Evolutionary conservation across 2,329 filamentous ascomycete genomes (phyloP), one percentile per base, ranked within the genome.

Genomic region (Colletotrichum navitas): DNA sequence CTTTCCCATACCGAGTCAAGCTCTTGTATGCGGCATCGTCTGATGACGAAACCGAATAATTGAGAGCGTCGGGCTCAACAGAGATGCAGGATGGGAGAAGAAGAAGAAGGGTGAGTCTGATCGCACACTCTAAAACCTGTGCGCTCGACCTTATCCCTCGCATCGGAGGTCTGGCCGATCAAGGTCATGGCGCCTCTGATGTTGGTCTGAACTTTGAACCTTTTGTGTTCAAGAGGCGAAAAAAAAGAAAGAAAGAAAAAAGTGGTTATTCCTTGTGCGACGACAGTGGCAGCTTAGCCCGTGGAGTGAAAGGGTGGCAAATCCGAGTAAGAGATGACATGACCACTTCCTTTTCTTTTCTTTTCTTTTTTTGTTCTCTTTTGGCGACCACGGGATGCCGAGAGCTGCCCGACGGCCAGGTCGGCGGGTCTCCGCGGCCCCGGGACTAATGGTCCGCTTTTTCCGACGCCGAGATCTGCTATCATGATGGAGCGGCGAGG

Each of bases 141-240:
- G 36, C 59, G 43, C 64, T 58, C 43, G 67, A 41, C 47, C 62
- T 41, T 34, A 29, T 16, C 39, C 45, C 14, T 71, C 68, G 68
- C 68, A 68, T 68, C 68, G 65, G 68, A 59, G 54, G 59, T 60
- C 59, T 49, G 58, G 52, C 59, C 58, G 24, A 59, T 32, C 45
- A 21, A 51, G 68, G 59, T 54, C 59, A 68, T 52, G 68, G 68
- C 65, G 41, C 43, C 58, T 55, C 59, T 60, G 54, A 51, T 18
- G 24, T 68, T 66, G 43, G 59, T 68, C 65, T 71, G 68, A 71
- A 71, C 68, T 68, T 55, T 68, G 62, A 64, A 52, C n/a, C 14
- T 29, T 16, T n/a, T 68, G 47, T 47, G 43, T 24, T 26, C n/a
- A 54, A 47, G 47, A 63, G 59, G 68, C 12, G 36, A 11, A 14